A percentile compares a stretch with the other conserved stretches of the same genome.
phyloP scores from a whole-genome alignment of 1,284 basidiomycete genomes.

The Tylopilus orsonianus region DNA sequence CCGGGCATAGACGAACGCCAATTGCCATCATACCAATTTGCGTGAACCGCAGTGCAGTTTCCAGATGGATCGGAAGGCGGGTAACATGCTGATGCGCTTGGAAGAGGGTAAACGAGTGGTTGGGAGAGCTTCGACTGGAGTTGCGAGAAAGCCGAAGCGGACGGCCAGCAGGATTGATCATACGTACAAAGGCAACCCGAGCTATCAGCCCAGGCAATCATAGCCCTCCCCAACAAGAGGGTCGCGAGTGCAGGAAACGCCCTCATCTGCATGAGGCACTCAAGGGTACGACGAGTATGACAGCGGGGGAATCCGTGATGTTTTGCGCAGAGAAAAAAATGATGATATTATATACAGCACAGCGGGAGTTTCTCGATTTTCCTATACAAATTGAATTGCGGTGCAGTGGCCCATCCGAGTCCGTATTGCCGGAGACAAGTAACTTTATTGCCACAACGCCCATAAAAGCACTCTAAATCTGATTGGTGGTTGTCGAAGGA shows the following conservation, averaged over 20 bases:
- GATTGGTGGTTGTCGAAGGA: too few species aligned
- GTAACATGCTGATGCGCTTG: conserved; percentile 31
- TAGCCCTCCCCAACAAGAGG: background rate
- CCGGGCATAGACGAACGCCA: conserved; percentile 44
- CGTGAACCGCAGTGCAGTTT: conserved; percentile 30
- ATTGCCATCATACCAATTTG: conserved; percentile 32
- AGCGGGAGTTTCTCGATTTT: too few species aligned
- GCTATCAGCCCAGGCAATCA: background rate
- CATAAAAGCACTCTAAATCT: too few species aligned
- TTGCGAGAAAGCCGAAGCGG: conserved; percentile 31
- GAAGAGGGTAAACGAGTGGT: conserved; percentile 29
- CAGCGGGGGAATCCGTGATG: too few species aligned
- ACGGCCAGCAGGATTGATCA: conserved; percentile 42
- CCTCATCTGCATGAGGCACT: conserved; percentile 2
- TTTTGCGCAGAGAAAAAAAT: too few species aligned
- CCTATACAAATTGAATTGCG: too few species aligned
- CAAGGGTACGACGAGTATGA: too few species aligned
- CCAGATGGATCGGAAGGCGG: conserved; percentile 17
- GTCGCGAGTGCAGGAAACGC: background rate
- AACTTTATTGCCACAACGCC: too few species aligned
- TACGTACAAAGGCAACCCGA: conserved; percentile 14
- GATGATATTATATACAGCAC: too few species aligned
- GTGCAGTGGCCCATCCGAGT: too few species aligned
- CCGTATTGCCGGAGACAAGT: too few species aligned
- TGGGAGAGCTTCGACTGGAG: conserved; percentile 24